Conservation (phyloP, 2,329 filamentous ascomycete genomes). For the Aphanoascus verrucosus region DNA sequence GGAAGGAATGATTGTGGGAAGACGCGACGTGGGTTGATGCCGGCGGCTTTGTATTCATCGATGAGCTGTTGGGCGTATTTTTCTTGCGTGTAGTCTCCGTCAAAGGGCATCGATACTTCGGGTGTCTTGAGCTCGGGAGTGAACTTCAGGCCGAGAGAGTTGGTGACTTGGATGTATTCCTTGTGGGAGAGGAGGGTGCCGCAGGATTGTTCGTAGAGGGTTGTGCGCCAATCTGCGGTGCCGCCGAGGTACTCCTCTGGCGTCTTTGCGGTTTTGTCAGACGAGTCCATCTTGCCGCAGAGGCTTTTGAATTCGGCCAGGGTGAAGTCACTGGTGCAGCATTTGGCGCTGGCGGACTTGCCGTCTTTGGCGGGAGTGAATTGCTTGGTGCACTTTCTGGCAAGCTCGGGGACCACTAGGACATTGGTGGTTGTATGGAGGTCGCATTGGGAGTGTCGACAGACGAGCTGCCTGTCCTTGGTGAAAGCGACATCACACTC, state of each 20-base stretch:
- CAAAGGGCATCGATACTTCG: conserved; percentile 59
- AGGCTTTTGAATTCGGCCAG: conserved; percentile 56
- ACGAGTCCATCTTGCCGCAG: conserved; percentile 61
- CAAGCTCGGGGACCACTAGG: conserved; percentile 49
- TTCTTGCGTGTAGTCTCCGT: conserved; percentile 53
- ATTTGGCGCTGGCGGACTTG: conserved; percentile 48
- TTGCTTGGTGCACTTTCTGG: conserved; percentile 52
- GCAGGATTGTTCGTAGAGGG: conserved; percentile 49
- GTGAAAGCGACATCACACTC: conserved; percentile 62
- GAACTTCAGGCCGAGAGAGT: conserved; percentile 51
- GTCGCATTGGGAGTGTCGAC: conserved; percentile 57
- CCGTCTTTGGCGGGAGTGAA: conserved; percentile 48
- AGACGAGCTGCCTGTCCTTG: conserved; percentile 54
- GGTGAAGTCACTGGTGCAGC: conserved; percentile 63
- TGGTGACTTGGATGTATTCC: conserved; percentile 51
- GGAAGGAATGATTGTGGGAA: conserved; percentile 58
- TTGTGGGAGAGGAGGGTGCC: conserved; percentile 51
- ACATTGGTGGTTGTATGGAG: conserved; percentile 61
- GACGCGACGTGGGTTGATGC: conserved; percentile 45
- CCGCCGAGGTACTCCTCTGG: conserved; percentile 48
- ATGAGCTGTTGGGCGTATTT: conserved; percentile 55
- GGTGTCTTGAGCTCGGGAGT: conserved; percentile 59
- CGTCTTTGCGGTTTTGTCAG: conserved; percentile 48
- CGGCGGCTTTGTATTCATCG: conserved; percentile 46
- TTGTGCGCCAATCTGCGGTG: conserved; percentile 52